These are phyloP conservation scores for Saccharomyces eubayanus DNA, from an alignment of 805 yeast genomes.

Conservation along the genomic window DNA sequence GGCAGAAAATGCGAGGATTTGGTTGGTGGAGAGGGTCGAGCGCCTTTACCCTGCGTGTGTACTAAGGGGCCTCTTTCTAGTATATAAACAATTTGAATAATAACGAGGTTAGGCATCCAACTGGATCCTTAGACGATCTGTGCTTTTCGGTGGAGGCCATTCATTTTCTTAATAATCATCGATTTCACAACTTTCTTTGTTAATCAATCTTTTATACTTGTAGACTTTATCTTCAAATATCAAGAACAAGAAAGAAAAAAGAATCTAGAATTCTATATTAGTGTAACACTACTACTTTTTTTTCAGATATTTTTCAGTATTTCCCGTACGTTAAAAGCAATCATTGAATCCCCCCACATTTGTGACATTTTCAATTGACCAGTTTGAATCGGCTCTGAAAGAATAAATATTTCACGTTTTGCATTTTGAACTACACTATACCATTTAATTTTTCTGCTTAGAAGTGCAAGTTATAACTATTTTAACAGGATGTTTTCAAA, in stretches of 20 bases:
- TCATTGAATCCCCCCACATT: background rate
- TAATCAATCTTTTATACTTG: background rate
- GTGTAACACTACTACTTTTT: background rate
- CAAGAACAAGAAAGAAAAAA: background rate
- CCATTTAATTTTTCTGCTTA: background rate
- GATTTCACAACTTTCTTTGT: background rate
- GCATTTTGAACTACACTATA: background rate
- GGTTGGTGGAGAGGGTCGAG: background rate
- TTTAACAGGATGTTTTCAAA: background rate
- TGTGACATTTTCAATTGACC: background rate
- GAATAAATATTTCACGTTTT: background rate
- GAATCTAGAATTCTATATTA: background rate
- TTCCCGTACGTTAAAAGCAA: background rate
- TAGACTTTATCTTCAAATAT: background rate
- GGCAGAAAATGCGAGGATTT: background rate
- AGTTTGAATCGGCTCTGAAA: background rate
- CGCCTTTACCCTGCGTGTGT: background rate
- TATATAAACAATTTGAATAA: background rate
- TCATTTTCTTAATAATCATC: background rate
- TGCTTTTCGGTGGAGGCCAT: background rate
- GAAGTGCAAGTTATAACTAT: background rate
- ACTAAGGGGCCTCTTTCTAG: background rate
- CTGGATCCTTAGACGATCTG: background rate
- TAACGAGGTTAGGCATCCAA: background rate
- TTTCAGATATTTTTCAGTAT: background rate